Percentiles rank a stretch among this genome's conserved stretches.
phyloP scores from a whole-genome alignment of 2,329 filamentous ascomycete species.

The Trichoderma oligosporum region DNA sequence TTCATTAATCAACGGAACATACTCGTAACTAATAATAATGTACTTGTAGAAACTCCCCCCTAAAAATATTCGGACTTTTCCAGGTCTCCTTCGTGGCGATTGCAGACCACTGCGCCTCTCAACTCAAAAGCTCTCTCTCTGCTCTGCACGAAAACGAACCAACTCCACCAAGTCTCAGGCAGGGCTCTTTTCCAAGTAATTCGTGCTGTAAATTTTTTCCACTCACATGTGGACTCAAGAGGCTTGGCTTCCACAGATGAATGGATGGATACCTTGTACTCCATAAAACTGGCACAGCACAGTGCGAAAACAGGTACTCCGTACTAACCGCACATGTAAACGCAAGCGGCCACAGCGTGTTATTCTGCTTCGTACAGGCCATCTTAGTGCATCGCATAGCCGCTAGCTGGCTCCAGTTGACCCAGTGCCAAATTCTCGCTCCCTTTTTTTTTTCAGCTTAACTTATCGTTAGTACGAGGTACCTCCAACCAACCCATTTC shows the following conservation, averaged over 20 bases:
- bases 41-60: too few relatives aligned
- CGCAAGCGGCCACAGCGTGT: constrained; percentile 13
- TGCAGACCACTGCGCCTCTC: too few relatives aligned
- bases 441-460: background rate
- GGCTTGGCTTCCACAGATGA: too few relatives aligned
- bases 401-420: constrained; percentile 1
- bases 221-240: background rate
- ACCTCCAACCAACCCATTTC: background rate
- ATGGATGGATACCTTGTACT: too few relatives aligned
- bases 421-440: constrained; percentile 5
- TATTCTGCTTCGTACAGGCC: background rate
- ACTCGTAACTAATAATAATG: too few relatives aligned
- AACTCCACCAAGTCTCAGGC: background rate
- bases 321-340: background rate
- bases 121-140: background rate
- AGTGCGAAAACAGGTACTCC: too few relatives aligned
- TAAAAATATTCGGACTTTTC: background rate
- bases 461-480: too few relatives aligned
- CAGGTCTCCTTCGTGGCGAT: background rate
- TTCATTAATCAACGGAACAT: background rate
- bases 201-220: background rate
- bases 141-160: too few relatives aligned
- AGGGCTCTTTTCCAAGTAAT: too few relatives aligned
- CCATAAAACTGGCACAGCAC: background rate
- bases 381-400: background rate